phyloP scores from a whole-genome alignment of 306 rosid species.

The Mimosa pudica region DNA sequence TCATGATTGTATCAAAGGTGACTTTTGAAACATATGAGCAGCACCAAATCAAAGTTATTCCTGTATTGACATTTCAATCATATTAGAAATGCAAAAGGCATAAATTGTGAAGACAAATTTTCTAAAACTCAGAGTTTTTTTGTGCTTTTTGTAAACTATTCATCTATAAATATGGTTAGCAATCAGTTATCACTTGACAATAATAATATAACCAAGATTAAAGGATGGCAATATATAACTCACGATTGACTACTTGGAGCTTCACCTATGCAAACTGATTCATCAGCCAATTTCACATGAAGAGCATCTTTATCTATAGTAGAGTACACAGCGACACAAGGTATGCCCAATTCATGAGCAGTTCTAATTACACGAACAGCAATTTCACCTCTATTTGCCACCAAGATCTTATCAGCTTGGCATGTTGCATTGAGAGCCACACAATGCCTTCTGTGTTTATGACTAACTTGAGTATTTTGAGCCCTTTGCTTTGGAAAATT shows the following conservation, averaged over 20 bases:
- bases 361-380: constrained; percentile 95
- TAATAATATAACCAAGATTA: not conserved
- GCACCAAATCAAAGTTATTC: not conserved
- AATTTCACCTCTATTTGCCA: constrained; percentile 95
- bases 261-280: constrained; percentile 95
- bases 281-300: constrained; percentile 96
- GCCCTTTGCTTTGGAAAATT: constrained; percentile 57
- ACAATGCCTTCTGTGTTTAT: constrained; percentile 40
- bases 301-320: constrained; percentile 95
- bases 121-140: too few relatives aligned
- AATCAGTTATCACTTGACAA: not conserved
- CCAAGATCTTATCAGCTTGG: constrained; percentile 67
- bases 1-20: not conserved
- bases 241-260: constrained; percentile 93
- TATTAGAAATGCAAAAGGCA: not conserved
- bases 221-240: constrained; percentile 21
- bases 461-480: constrained; percentile 36
- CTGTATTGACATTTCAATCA: not conserved
- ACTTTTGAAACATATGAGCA: not conserved
- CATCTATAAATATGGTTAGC: not conserved
- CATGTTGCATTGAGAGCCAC: constrained; percentile 60
- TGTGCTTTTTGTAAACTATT: too few relatives aligned
- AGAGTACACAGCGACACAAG: constrained; percentile 98
- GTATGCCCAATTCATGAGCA: constrained; percentile 96
- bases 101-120: not conserved